A percentile compares a stretch with the other conserved stretches of the same genome.
Evolutionary conservation across 2,329 filamentous ascomycete species (phyloP).

Genomic region (Ascochyta clinopodiicola): DNA sequence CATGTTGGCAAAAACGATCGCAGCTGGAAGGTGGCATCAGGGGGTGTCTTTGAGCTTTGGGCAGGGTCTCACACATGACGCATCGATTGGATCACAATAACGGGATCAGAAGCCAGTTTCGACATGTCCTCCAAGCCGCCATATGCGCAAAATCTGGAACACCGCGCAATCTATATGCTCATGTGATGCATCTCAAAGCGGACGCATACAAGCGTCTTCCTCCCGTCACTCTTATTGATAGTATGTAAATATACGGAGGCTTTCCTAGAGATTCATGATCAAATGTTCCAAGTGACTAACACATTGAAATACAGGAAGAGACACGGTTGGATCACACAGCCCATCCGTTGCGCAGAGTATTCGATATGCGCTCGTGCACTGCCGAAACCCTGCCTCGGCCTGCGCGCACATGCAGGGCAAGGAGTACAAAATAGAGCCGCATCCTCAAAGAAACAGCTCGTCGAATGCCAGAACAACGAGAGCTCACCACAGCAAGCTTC

Average conservation of each 20-base stretch:
- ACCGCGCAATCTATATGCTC: background rate
- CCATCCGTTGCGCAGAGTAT: background rate
- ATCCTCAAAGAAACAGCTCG: background rate
- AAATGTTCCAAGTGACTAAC: background rate
- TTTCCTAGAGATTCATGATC: too few species aligned
- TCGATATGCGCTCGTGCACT: constrained; percentile 1
- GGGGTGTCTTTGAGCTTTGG: constrained; percentile 8
- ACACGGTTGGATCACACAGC: background rate
- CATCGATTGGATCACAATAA: constrained; percentile 15
- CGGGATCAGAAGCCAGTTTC: constrained; percentile 6
- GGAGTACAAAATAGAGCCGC: constrained; percentile 11
- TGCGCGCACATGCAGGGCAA: constrained; percentile 7
- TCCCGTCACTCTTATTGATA: too few species aligned
- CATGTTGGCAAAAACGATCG: background rate
- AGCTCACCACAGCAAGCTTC: background rate
- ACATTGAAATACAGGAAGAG: background rate
- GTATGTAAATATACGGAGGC: background rate
- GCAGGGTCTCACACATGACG: constrained; percentile 19
- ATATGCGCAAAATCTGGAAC: constrained; percentile 6
- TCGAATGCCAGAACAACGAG: background rate
- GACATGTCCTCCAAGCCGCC: background rate
- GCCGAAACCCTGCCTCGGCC: background rate
- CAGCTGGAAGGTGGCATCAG: background rate
- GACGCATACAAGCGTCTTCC: background rate
- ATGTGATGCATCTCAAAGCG: background rate